Evolutionary conservation across 75 land plant species (phyloP), one percentile per base, ranked within the genome.

Genomic region (Pseudotsuga menziesii): DNA sequence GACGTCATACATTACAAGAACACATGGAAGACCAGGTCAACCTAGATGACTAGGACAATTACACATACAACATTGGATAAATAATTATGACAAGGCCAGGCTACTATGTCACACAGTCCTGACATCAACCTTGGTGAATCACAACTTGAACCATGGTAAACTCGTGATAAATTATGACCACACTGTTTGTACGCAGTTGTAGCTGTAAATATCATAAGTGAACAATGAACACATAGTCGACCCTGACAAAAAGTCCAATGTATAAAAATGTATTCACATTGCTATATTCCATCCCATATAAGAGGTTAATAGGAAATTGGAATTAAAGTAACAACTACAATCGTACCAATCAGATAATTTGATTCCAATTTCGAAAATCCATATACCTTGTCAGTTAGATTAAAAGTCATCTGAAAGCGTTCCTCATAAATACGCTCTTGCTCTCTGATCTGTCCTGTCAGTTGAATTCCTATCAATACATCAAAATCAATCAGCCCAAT

Each of bases 371-470:
- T 29, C 48, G 20, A 67, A 67, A 20, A 44, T 36, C 62, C 15
- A 58, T 25, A 12, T 80, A 94, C 99, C 95, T 91, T 91, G 55
- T 82, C 85, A 35, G 81, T 76, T 16, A 91, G 78, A 59, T 85
- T 72, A 39, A 92, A 94, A 57, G 77, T 82, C 32, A 48, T 77
- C 67, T 82, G 75, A 76, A 91, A 97, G 73, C 86, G 92, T 17
- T 85, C 76, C 64, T 97, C 96, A 89, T 92, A 97, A 22, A 77
- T 82, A 52, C 71, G 70, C 73, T 95, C 91, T 57, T 87, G 86
- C 62, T 92, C 81, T 22, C 77, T 69, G 27, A 97, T 58, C 44
- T 44, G 85, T 48, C 59, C 77, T 55, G 78, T 76, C 76, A 97
- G 78, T 54, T 56, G 72, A 60, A 32, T 19, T 69, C 95, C 99